A percentile compares a stretch with the other conserved stretches of the same genome.
Evolutionary conservation across 176 grass and related monocot genomes (phyloP).

Genomic region (Lolium rigidum): DNA sequence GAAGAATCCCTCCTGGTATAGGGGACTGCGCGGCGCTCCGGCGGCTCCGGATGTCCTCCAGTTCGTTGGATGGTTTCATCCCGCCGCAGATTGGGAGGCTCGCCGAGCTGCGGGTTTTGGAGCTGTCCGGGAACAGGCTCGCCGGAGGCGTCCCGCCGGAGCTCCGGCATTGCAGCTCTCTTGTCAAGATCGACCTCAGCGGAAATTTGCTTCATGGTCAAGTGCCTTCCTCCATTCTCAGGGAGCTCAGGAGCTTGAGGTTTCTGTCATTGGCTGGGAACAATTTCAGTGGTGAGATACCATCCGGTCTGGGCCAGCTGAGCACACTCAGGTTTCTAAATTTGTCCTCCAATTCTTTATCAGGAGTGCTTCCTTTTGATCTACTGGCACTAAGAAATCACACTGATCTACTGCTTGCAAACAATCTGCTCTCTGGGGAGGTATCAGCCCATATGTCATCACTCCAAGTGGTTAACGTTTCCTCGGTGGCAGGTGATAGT

Average conservation of each 20-base stretch:
- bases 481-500: slow-evolving; percentile 55
- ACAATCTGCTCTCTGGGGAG: slow-evolving; percentile 55
- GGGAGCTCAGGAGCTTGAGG: slow-evolving; percentile 54
- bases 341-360: slow-evolving; percentile 76
- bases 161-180: slow-evolving; percentile 59
- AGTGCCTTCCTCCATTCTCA: slow-evolving; percentile 53
- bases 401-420: slow-evolving; percentile 59
- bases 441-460: slow-evolving; percentile 37
- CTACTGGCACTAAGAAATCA: slow-evolving; percentile 52
- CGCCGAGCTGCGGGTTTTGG: slow-evolving; percentile 59
- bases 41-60: slow-evolving; percentile 60
- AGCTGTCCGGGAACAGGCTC: slow-evolving; percentile 73
- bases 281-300: slow-evolving; percentile 67
- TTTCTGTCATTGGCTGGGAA: slow-evolving; percentile 76
- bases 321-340: slow-evolving; percentile 60
- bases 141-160: slow-evolving; percentile 62
- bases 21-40: slow-evolving; percentile 57
- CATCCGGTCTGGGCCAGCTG: slow-evolving; percentile 54
- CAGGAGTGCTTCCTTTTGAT: slow-evolving; percentile 63
- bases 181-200: slow-evolving; percentile 65
- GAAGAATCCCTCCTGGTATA: slow-evolving; percentile 57
- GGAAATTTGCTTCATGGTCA: slow-evolving; percentile 56
- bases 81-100: slow-evolving; percentile 66
- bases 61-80: slow-evolving; percentile 64
- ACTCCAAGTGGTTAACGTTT: slow-evolving; percentile 46